Evolutionary conservation across 371 early-diverging fungal species (phyloP).

Genomic region (Homolaphlyctis polyrhiza): DNA sequence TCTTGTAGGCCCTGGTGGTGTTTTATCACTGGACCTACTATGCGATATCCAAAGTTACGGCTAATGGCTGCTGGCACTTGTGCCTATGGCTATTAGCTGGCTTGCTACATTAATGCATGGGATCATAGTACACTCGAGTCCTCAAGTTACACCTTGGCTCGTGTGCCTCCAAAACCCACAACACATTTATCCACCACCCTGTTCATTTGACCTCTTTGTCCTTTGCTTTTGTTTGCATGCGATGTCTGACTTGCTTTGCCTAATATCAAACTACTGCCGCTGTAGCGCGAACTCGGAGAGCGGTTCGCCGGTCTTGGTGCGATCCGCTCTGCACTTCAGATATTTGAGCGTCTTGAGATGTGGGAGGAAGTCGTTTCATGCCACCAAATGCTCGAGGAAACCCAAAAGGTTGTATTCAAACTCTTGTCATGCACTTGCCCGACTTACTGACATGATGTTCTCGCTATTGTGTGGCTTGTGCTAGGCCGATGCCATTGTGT

Average conservation of each 20-base stretch:
- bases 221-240: conserved; percentile 1
- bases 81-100: too few species aligned
- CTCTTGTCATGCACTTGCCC: not conserved
- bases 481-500: conserved; percentile 68
- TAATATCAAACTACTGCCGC: not conserved
- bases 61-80: too few species aligned
- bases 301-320: conserved; percentile 81
- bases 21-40: too few species aligned
- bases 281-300: conserved; percentile 71
- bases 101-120: conserved; percentile 7
- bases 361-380: conserved; percentile 92
- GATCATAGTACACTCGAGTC: conserved; percentile 26
- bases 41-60: too few species aligned
- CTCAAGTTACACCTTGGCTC: conserved; percentile 4
- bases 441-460: not conserved
- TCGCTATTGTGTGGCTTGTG: not conserved
- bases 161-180: conserved; percentile 22
- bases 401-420: conserved; percentile 42
- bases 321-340: conserved; percentile 81
- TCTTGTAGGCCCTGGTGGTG: too few species aligned
- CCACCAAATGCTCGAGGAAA: conserved; percentile 75
- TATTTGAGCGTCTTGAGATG: conserved; percentile 85
- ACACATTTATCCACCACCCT: conserved; percentile 12
- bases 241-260: not conserved
- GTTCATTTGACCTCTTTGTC: not conserved